Base-by-base conservation (phyloP, 768 basidiomycete species). In the Amanita molliuscula region DNA sequence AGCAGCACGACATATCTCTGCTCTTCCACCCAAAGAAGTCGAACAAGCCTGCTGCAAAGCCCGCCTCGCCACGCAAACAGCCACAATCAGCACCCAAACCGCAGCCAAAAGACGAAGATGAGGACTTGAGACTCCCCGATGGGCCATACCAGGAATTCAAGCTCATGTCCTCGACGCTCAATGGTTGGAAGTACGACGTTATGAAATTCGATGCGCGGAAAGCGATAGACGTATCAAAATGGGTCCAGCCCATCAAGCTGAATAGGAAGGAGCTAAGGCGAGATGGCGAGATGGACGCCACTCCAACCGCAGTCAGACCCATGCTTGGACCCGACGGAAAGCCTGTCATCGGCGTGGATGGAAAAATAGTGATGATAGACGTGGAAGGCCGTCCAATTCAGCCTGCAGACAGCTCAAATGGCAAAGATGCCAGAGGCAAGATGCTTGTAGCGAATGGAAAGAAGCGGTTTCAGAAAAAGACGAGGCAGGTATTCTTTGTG, bases 131-230 rank as follows among this genome's bases (percentile, higher is more conserved):
- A 52, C 75, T 83, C 36, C 85, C 84, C 33, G 79, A 82, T 35
- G 79, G 79, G 54, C 73, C 79, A 0, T 90, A 69, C 67, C 75
- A 78, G 54, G 88, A 91, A 62, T 92, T 79, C 69, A 77, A 76
- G 60, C 77, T 92, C 59, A 76, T 88, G 64, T 87, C 87, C 6
- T 84, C 84, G 25, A 77, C 80, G 13, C 77, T 84, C 61, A 86
- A 87, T 61, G 87, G 84, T 23, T 91, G 88, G 88, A 88, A 86
- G 61, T 88, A 90, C 74, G 87, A 92, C 67, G 79, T 93, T 52
- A 89, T 93, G 85, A 90, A 90, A 65, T 90, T 94, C 62, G 82
- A 88, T 63, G 79, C 82, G 29, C 75, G 83, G 50, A 84, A 84
- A 59, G 69, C 74, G 13, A 68, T 88, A 49, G 87, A 91, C 61